Percentiles rank a stretch among this genome's conserved stretches.
Conservation (phyloP, 78 protist genomes). For the Goniomonas avonlea region DNA sequence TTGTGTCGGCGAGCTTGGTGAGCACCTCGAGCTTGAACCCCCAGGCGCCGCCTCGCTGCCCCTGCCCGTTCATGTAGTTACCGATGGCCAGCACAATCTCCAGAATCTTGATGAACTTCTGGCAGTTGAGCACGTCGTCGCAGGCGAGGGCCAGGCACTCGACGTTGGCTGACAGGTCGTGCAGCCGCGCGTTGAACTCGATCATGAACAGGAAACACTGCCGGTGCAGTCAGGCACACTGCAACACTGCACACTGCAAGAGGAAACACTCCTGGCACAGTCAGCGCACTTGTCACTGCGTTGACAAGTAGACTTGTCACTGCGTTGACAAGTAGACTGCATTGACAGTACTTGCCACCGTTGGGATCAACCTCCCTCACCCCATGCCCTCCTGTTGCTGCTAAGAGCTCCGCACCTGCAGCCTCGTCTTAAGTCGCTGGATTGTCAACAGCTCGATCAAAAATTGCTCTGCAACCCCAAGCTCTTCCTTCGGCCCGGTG, state of each 20-base stretch:
- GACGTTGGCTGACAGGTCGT: constrained; percentile 18
- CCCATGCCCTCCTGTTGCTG: too few relatives aligned
- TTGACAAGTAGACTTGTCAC: too few relatives aligned
- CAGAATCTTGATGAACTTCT: neutral
- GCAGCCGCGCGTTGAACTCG: constrained; percentile 28
- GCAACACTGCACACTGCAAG: too few relatives aligned
- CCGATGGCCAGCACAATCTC: constrained; percentile 38
- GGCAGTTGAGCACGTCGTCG: constrained; percentile 13
- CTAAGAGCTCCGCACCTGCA: too few relatives aligned
- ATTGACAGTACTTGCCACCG: too few relatives aligned
- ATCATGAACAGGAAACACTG: constrained; percentile 21
- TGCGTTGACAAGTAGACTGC: too few relatives aligned
- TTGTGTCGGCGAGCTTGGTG: constrained; percentile 27
- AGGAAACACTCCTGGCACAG: too few relatives aligned
- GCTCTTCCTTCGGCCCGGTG: constrained; percentile 23
- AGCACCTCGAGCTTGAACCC: constrained; percentile 36
- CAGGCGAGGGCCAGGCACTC: neutral
- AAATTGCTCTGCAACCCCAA: constrained; percentile 17
- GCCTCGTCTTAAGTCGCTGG: constrained; percentile 16
- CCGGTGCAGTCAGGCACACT: too few relatives aligned
- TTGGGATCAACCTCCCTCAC: too few relatives aligned
- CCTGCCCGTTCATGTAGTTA: constrained; percentile 34
- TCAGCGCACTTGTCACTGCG: too few relatives aligned
- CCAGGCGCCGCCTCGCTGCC: constrained; percentile 27
- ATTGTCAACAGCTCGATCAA: constrained; percentile 17